A percentile compares a stretch with the other conserved stretches of the same genome.
Conservation (phyloP, 192 early-diverging fungal genomes). For the Backusella tuberculispora region DNA sequence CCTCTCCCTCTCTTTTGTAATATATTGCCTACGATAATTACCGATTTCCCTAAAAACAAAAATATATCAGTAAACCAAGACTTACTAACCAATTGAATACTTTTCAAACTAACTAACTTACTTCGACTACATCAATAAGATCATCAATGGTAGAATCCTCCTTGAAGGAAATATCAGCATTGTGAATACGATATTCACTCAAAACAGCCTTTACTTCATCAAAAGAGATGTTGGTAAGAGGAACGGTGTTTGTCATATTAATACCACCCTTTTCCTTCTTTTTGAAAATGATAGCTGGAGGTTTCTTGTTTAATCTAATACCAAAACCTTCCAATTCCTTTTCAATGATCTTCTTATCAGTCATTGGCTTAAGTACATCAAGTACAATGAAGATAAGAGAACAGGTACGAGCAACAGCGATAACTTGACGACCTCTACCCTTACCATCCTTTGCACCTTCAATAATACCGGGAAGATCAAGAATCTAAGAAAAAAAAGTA, state of each 20-base stretch:
- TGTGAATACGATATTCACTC: conserved; percentile 95
- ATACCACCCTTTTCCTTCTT: conserved; percentile 99
- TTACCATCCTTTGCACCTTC: conserved; percentile 99
- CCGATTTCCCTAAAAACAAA: conserved; percentile 35
- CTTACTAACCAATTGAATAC: not conserved
- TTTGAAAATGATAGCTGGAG: conserved; percentile 92
- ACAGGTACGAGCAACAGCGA: conserved; percentile 88
- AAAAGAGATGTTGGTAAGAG: conserved; percentile 83
- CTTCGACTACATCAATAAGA: conserved; percentile 97
- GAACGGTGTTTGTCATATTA: conserved; percentile 91
- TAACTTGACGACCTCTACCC: conserved; percentile 86
- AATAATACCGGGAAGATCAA: conserved; percentile 98
- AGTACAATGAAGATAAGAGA: conserved; percentile 96
- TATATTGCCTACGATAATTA: conserved; percentile 10
- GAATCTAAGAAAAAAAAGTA: conserved; percentile 55
- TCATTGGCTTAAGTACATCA: conserved; percentile 96
- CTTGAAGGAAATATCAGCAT: conserved; percentile 93
- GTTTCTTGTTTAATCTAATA: conserved; percentile 96
- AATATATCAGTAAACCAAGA: not conserved
- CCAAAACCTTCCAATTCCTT: conserved; percentile 97
- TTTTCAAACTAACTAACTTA: conserved; percentile 47
- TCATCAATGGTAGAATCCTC: conserved; percentile 95
- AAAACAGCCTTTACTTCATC: conserved; percentile 94
- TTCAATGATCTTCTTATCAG: conserved; percentile 95
- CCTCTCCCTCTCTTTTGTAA: not conserved